A percentile compares a stretch with the other conserved stretches of the same genome.
Evolutionary conservation across 129 eudicot genomes (phyloP).

Genomic region (Helichrysum umbraculigerum): DNA sequence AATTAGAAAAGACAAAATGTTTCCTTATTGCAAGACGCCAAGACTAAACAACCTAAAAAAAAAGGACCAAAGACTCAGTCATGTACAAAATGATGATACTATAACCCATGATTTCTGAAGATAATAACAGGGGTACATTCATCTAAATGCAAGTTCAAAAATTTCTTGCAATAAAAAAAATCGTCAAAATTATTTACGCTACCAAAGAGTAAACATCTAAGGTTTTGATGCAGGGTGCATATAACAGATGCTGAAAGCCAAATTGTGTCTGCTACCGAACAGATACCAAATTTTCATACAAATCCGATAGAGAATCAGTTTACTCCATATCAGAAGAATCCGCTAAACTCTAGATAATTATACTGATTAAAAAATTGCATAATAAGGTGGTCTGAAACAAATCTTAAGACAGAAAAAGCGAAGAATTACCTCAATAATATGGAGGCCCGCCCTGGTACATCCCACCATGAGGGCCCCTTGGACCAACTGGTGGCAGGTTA

Average conservation of each 20-base stretch:
- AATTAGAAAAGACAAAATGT: background rate
- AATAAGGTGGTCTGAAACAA: constrained; percentile 2
- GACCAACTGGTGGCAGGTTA: constrained; percentile 57
- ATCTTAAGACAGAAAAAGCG: background rate
- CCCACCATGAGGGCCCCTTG: constrained; percentile 69
- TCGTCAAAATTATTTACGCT: background rate
- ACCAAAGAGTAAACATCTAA: background rate
- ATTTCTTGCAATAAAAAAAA: background rate
- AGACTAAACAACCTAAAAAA: background rate
- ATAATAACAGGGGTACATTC: constrained; percentile 7
- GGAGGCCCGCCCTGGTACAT: constrained; percentile 83
- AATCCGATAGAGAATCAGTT: background rate
- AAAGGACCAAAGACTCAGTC: constrained; percentile 1
- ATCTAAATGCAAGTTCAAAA: background rate
- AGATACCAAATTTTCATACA: constrained; percentile 1
- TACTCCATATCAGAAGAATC: background rate
- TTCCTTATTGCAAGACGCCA: background rate
- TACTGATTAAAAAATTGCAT: background rate
- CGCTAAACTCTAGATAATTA: background rate
- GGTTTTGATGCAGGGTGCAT: background rate
- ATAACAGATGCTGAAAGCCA: background rate
- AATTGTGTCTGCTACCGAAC: background rate
- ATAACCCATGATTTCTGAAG: background rate
- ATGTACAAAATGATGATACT: background rate
- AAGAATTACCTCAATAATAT: constrained; percentile 65